Conservation (phyloP, 345 rosid genomes). For the Mercurialis annua region DNA sequence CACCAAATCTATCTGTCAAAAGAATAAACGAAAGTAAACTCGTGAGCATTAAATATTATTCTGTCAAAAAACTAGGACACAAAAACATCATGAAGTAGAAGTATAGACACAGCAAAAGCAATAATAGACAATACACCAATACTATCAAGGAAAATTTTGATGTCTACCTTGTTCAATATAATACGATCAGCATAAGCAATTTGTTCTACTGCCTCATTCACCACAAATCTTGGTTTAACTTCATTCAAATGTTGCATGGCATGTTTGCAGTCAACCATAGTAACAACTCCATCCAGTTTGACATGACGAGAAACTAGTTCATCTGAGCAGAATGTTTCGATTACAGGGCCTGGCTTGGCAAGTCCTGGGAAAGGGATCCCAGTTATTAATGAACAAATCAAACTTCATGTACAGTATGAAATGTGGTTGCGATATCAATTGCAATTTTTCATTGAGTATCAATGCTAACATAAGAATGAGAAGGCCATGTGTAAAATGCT, state of each 20-base stretch:
- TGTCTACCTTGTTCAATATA: conserved; percentile 60
- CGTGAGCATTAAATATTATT: not conserved
- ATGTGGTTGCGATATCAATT: conserved; percentile 11
- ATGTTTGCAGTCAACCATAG: conserved; percentile 73
- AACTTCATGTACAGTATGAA: not conserved
- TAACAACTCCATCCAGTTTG: conserved; percentile 75
- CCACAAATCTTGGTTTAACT: conserved; percentile 71
- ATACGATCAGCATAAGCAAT: conserved; percentile 79
- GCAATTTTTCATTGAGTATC: not conserved
- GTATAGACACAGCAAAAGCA: too few relatives aligned
- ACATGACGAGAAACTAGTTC: conserved; percentile 55
- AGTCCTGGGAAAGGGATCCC: conserved; percentile 46
- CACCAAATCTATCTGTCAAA: conserved; percentile 65
- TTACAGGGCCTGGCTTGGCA: conserved; percentile 75
- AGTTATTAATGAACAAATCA: conserved; percentile 3
- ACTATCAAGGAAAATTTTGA: not conserved
- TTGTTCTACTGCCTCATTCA: conserved; percentile 76
- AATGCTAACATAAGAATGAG: not conserved
- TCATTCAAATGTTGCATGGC: conserved; percentile 65
- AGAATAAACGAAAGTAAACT: not conserved
- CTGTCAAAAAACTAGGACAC: not conserved
- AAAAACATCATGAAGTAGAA: not conserved
- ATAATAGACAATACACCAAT: too few relatives aligned
- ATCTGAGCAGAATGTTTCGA: conserved; percentile 67
- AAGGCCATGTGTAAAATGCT: not conserved